These are phyloP conservation scores for Schoenoplectus tabernaemontani DNA, from an alignment of 202 grass and related monocot genomes.

Conservation along the genomic window DNA sequence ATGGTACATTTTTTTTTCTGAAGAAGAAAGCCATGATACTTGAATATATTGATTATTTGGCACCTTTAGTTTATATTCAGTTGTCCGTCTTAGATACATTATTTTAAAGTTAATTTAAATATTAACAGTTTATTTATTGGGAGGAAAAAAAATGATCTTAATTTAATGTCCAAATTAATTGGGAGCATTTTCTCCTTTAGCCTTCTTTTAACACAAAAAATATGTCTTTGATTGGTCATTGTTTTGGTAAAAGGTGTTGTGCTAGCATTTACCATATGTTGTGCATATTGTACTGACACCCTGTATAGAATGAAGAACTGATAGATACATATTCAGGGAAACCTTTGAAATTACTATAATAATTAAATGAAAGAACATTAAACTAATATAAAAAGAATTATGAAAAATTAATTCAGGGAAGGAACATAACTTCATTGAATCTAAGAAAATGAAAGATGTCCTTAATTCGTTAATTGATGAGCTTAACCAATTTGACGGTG, in stretches of 20 bases:
- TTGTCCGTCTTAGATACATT: too few relatives aligned
- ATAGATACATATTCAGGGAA: neutral
- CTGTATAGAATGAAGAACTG: neutral
- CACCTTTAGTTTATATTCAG: too few relatives aligned
- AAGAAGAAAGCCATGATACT: neutral
- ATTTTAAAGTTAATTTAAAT: too few relatives aligned
- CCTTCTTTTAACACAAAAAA: neutral
- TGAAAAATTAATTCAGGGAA: neutral
- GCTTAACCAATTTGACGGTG: neutral
- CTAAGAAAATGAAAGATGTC: neutral
- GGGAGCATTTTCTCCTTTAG: neutral
- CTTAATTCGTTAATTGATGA: neutral
- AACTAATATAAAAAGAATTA: neutral
- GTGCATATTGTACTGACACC: neutral
- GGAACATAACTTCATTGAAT: neutral
- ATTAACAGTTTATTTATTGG: too few relatives aligned
- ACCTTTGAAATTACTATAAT: neutral
- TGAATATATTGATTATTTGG: neutral
- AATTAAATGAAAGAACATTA: too few relatives aligned
- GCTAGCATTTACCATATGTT: neutral
- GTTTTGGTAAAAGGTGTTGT: neutral
- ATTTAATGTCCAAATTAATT: neutral
- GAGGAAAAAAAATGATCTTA: too few relatives aligned
- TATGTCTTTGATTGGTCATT: neutral
- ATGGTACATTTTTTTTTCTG: slow-evolving; percentile 37